Conservation (phyloP, 2,329 filamentous ascomycete genomes). For the Dothideomycetes sp. region DNA sequence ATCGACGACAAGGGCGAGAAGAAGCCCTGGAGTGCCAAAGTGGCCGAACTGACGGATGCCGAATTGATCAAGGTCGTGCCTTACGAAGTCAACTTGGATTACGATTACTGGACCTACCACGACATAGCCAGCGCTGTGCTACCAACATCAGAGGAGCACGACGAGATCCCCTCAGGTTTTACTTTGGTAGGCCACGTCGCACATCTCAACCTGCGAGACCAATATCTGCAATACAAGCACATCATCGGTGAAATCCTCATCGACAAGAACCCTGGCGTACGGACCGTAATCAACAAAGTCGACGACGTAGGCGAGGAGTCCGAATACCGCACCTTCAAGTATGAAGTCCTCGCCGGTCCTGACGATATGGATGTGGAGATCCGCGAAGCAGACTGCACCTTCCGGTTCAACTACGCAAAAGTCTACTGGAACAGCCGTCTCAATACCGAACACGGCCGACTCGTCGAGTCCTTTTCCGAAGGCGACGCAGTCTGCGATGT, state of each 20-base stretch:
- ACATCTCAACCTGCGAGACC: slow-evolving; percentile 78
- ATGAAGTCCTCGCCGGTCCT: slow-evolving; percentile 76
- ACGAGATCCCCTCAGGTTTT: slow-evolving; percentile 77
- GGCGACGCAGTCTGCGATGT: slow-evolving; percentile 91
- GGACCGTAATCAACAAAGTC: slow-evolving; percentile 92
- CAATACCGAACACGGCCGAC: slow-evolving; percentile 74
- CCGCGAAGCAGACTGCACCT: slow-evolving; percentile 73
- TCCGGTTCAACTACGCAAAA: slow-evolving; percentile 86
- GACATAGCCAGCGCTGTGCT: slow-evolving; percentile 77
- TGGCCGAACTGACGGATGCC: slow-evolving; percentile 57
- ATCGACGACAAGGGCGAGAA: slow-evolving; percentile 30
- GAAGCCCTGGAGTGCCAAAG: slow-evolving; percentile 62
- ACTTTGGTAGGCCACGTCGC: slow-evolving; percentile 84
- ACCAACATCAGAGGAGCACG: slow-evolving; percentile 65
- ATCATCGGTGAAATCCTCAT: slow-evolving; percentile 75
- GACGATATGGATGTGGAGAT: slow-evolving; percentile 77
- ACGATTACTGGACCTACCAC: slow-evolving; percentile 76
- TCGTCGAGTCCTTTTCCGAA: slow-evolving; percentile 64
- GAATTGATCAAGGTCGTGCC: slow-evolving; percentile 62
- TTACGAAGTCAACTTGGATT: slow-evolving; percentile 66
- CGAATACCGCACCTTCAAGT: slow-evolving; percentile 82
- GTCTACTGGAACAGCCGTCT: slow-evolving; percentile 98
- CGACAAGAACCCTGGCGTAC: slow-evolving; percentile 76
- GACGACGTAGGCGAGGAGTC: slow-evolving; percentile 78
- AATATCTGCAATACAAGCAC: slow-evolving; percentile 75